Conservation (phyloP, 108 stramenopile genomes). For the Skeletonema marinoi region DNA sequence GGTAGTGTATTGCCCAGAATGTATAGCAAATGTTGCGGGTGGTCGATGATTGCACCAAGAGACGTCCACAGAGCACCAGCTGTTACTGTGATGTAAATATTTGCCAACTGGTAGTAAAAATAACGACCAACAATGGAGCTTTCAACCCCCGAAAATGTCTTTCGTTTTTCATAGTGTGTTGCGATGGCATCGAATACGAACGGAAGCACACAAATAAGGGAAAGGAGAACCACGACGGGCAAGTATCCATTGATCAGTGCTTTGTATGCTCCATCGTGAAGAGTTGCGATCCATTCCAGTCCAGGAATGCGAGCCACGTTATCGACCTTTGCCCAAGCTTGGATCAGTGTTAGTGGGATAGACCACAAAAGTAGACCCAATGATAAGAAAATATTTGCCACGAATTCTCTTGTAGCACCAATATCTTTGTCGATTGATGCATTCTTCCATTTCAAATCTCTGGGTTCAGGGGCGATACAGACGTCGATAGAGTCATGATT, state of each 20-base stretch:
- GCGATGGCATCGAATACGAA: slow-evolving; percentile 52
- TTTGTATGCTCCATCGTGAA: slow-evolving; percentile 28
- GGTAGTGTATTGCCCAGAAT: slow-evolving; percentile 50
- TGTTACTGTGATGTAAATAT: slow-evolving; percentile 66
- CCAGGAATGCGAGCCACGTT: slow-evolving; percentile 49
- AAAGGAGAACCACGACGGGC: slow-evolving; percentile 58
- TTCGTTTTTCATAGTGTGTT: slow-evolving; percentile 55
- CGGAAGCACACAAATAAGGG: slow-evolving; percentile 55
- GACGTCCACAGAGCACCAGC: slow-evolving; percentile 54
- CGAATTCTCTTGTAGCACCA: slow-evolving; percentile 28
- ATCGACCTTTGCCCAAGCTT: slow-evolving; percentile 55
- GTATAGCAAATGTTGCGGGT: slow-evolving; percentile 40
- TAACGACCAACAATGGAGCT: slow-evolving; percentile 46
- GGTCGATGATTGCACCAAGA: slow-evolving; percentile 53
- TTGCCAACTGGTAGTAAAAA: slow-evolving; percentile 56
- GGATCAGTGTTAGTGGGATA: slow-evolving; percentile 56
- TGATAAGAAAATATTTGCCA: slow-evolving; percentile 46
- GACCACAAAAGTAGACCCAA: slow-evolving; percentile 58
- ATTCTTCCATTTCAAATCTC: slow-evolving; percentile 63
- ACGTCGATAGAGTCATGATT: slow-evolving; percentile 47
- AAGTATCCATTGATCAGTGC: slow-evolving; percentile 61
- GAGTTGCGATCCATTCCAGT: slow-evolving; percentile 37
- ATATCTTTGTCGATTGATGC: slow-evolving; percentile 46
- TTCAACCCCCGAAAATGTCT: slow-evolving; percentile 56
- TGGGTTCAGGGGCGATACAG: slow-evolving; percentile 52